Conservation (phyloP, 75 land plant genomes). For the Gnetum montanum region DNA sequence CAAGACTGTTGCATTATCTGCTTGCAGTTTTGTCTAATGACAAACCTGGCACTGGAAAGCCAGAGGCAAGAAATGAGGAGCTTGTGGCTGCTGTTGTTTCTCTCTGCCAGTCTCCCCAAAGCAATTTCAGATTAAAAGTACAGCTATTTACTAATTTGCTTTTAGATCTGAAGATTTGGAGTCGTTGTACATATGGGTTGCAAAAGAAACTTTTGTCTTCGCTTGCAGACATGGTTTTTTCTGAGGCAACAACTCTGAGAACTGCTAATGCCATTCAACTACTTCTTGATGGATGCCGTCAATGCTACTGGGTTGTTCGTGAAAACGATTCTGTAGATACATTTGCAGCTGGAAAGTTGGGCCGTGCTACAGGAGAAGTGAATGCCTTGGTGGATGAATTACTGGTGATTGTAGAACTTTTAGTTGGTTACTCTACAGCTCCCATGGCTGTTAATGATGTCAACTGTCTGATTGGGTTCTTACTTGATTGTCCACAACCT, state of each 20-base stretch:
- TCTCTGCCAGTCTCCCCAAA: constrained; percentile 77
- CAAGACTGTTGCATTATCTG: constrained; percentile 60
- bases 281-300: constrained; percentile 96
- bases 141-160: constrained; percentile 75
- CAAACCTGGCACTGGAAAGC: constrained; percentile 21
- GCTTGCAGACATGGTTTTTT: constrained; percentile 97
- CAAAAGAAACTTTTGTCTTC: constrained; percentile 95
- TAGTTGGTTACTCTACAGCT: constrained; percentile 65
- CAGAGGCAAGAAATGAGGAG: constrained; percentile 77
- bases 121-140: constrained; percentile 68
- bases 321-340: constrained; percentile 70
- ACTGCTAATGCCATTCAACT: constrained; percentile 93
- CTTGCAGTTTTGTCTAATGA: constrained; percentile 37
- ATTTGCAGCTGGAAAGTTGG: constrained; percentile 44
- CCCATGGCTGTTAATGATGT: constrained; percentile 68
- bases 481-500: constrained; percentile 97
- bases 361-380: constrained; percentile 81
- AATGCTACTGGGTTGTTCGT: constrained; percentile 85
- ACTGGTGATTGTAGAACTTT: constrained; percentile 79
- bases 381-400: constrained; percentile 98
- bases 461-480: constrained; percentile 64
- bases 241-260: constrained; percentile 78
- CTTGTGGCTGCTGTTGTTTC: constrained; percentile 90
- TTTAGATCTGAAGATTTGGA: constrained; percentile 90
- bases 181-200: constrained; percentile 79